phyloP scores from a whole-genome alignment of 164 flowering plant genomes.

The Vitis rotundifolia region DNA sequence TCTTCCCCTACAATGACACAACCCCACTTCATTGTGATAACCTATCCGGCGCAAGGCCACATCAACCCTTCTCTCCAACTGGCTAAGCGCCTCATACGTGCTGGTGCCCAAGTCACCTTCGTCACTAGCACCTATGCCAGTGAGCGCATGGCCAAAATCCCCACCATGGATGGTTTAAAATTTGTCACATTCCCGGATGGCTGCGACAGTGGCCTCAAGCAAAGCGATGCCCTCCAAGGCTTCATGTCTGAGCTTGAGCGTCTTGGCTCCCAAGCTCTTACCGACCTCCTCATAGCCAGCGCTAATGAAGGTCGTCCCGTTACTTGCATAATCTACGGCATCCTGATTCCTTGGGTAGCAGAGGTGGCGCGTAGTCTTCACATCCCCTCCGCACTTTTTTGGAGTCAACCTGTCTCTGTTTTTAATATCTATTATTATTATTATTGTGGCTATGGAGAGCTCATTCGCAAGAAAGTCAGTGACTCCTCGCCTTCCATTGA shows the following conservation, averaged over 20 bases:
- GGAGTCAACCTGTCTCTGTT: slow-evolving; percentile 1
- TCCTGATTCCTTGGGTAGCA: neutral
- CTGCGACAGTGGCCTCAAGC: slow-evolving; percentile 1
- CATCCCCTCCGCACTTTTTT: neutral
- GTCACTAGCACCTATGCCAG: slow-evolving; percentile 8
- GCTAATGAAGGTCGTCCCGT: neutral
- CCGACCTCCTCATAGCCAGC: neutral
- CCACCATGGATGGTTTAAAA: neutral
- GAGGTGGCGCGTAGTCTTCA: neutral
- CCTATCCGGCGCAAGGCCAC: slow-evolving; percentile 25
- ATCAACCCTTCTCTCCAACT: slow-evolving; percentile 29
- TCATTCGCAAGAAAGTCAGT: neutral
- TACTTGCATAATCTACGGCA: neutral
- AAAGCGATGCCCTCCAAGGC: neutral
- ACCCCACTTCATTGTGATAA: slow-evolving; percentile 13
- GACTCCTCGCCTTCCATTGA: neutral
- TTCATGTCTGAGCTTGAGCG: neutral
- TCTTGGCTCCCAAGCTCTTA: slow-evolving; percentile 4
- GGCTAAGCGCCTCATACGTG: slow-evolving; percentile 13
- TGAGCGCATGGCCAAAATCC: slow-evolving; percentile 2
- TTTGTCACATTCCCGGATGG: slow-evolving; percentile 8
- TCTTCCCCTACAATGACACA: too few species aligned
- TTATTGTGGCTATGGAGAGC: neutral
- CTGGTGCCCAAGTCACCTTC: slow-evolving; percentile 17
- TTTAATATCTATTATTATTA: neutral